A percentile compares a stretch with the other conserved stretches of the same genome.
Evolutionary conservation across 2,329 filamentous ascomycete species (phyloP).

Genomic region (Epichloe sp.): DNA sequence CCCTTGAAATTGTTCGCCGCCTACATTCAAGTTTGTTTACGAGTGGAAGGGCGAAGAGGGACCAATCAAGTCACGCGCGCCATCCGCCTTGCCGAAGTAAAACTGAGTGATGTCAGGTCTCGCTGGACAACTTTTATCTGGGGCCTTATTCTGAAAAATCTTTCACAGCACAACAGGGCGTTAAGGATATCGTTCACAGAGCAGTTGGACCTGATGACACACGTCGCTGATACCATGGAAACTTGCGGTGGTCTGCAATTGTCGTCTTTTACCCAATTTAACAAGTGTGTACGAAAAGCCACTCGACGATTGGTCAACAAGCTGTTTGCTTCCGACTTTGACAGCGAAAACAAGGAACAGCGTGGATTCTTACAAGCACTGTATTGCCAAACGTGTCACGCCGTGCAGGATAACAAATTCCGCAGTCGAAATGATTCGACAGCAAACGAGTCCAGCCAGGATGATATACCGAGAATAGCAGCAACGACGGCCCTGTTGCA

Average conservation of each 20-base stretch:
- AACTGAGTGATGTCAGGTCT: slow-evolving; percentile 12
- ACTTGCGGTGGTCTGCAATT: slow-evolving; percentile 11
- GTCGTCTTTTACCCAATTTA: slow-evolving; percentile 10
- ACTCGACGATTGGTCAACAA: slow-evolving; percentile 12
- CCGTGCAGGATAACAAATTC: too few species aligned
- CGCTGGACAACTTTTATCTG: slow-evolving; percentile 20
- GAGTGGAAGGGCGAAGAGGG: slow-evolving; percentile 9
- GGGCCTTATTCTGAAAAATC: slow-evolving; percentile 20
- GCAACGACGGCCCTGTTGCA: slow-evolving; percentile 8
- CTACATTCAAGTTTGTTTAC: slow-evolving; percentile 28
- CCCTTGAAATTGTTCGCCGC: slow-evolving; percentile 30
- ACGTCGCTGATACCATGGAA: slow-evolving; percentile 17
- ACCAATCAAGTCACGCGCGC: slow-evolving; percentile 18
- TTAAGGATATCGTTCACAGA: slow-evolving; percentile 16
- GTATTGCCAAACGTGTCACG: background rate
- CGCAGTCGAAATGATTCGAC: background rate
- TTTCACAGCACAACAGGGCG: slow-evolving; percentile 17
- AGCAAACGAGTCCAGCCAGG: too few species aligned
- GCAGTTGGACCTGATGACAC: slow-evolving; percentile 18
- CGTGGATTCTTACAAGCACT: background rate
- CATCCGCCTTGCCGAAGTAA: slow-evolving; percentile 16
- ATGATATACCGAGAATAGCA: background rate
- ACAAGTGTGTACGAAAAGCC: slow-evolving; percentile 12
- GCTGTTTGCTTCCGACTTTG: slow-evolving; percentile 5
- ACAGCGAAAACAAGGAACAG: background rate